Base-by-base conservation (phyloP, 148 eudicot genomes). In the Simmondsia chinensis region DNA sequence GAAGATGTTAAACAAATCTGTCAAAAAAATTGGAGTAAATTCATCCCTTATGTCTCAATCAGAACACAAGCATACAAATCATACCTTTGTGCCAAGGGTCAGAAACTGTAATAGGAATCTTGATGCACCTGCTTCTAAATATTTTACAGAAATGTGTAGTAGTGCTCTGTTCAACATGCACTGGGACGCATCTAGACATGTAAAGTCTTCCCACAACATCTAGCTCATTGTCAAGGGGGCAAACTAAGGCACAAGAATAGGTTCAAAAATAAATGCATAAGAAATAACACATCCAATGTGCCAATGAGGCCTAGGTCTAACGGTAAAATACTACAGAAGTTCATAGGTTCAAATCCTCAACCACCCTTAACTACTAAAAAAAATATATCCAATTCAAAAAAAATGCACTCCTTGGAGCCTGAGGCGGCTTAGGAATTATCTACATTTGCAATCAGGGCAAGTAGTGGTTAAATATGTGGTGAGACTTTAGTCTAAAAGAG, bases 161-260 rank as follows among this genome's bases (percentile, higher is more conserved):
- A 91, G 74, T 49, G 87, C 72, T 69, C 79, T 91, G 73, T 91
- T 91, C 76, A 91, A 59, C 66, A 52, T 65, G 77, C 97, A 91
- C 47, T 91, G 95, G 38, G 95, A 82, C 46, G 70, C 63, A 62
- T 91, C 97, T 63, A 91, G 61, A 66, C 95, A 85, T 17, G 97
- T 82, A 54, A 79, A 85, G 61, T 82, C 93, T 68, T 91, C 97
- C 97, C 97, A 91, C 31, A 82, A 58, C 65, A 73, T 73, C 97
- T 33, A 74, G 31, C 48, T 32, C 25, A 14, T 30, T 56, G 82
- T 89, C 70, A 79, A 84, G 88, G 81, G 29, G 50, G 42, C n/a
- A 33, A 48, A 27, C 21, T 16, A 48, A 41, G 47, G 25, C 31
- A 28, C 13, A 10, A 37, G 12, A 10, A 35, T 19, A 17, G 17